A percentile compares a stretch with the other conserved stretches of the same genome.
phyloP scores from a whole-genome alignment of 2,329 filamentous ascomycete genomes.

The Claviceps capensis region DNA sequence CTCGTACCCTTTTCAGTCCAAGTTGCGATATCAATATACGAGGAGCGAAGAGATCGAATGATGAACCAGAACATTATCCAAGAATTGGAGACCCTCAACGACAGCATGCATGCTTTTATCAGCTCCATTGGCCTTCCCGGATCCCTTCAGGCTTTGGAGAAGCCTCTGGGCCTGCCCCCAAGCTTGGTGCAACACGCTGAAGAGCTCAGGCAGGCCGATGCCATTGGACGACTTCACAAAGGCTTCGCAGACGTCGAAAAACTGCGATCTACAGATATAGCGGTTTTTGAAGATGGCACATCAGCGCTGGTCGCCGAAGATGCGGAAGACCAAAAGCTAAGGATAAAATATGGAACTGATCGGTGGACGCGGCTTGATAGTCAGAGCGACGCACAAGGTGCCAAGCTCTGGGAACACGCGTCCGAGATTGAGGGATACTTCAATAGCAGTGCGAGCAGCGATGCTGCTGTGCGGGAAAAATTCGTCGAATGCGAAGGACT shows the following conservation, averaged over 20 bases:
- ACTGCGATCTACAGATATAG: constrained; percentile 65
- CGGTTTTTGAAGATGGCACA: constrained; percentile 71
- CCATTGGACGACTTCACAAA: constrained; percentile 59
- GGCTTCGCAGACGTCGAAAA: constrained; percentile 85
- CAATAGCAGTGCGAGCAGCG: constrained; percentile 43
- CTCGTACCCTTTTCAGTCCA: constrained; percentile 94
- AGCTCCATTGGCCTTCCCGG: constrained; percentile 79
- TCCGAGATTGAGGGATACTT: constrained; percentile 81
- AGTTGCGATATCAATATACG: constrained; percentile 88
- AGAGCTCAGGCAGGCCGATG: constrained; percentile 84
- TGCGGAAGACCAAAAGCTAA: constrained; percentile 65
- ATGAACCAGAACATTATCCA: constrained; percentile 80
- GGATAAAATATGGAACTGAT: constrained; percentile 72
- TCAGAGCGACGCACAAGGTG: constrained; percentile 48
- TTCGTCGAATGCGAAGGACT: constrained; percentile 62
- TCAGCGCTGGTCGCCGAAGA: constrained; percentile 66
- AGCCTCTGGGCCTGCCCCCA: constrained; percentile 79
- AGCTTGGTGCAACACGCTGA: constrained; percentile 81
- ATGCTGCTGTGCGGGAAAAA: constrained; percentile 58
- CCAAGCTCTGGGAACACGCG: constrained; percentile 61
- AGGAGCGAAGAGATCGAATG: constrained; percentile 77
- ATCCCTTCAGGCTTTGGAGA: constrained; percentile 86
- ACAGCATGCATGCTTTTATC: constrained; percentile 64
- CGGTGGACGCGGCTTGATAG: constrained; percentile 65
- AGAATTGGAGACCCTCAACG: constrained; percentile 69